Evolutionary conservation across 2,329 filamentous ascomycete species (phyloP).

Genomic region (Blastomyces silverae): DNA sequence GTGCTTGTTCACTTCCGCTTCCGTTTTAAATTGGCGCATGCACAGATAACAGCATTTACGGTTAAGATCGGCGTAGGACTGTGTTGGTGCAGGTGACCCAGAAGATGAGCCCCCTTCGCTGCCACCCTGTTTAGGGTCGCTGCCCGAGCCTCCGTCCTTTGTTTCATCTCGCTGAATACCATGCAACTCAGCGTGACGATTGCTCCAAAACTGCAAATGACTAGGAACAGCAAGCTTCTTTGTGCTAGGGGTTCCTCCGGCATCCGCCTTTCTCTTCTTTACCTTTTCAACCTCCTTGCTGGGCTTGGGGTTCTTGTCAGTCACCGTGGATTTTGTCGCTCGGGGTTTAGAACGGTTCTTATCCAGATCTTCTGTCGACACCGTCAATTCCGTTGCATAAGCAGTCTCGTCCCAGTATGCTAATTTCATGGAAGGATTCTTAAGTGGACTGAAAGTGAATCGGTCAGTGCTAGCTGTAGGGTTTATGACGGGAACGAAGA

Average conservation of each 20-base stretch:
- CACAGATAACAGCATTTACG: constrained; percentile 58
- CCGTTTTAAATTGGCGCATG: constrained; percentile 51
- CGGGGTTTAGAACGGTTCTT: constrained; percentile 20
- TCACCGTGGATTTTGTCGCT: neutral
- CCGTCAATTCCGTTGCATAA: constrained; percentile 59
- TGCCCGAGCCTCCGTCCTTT: constrained; percentile 23
- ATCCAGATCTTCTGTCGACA: constrained; percentile 49
- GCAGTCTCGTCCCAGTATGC: constrained; percentile 71
- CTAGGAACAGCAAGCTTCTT: constrained; percentile 52
- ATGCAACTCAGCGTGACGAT: constrained; percentile 62
- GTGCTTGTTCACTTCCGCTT: constrained; percentile 53
- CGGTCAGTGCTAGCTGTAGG: constrained; percentile 51
- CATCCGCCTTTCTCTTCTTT: constrained; percentile 45
- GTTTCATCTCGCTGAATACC: constrained; percentile 39
- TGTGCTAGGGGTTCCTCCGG: constrained; percentile 27
- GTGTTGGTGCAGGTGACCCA: constrained; percentile 36
- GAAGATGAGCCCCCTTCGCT: constrained; percentile 25
- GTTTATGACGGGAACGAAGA: constrained; percentile 68
- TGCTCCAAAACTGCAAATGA: constrained; percentile 65
- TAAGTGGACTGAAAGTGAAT: constrained; percentile 63
- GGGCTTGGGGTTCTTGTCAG: constrained; percentile 23
- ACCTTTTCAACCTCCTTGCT: constrained; percentile 39
- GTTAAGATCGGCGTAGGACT: constrained; percentile 56
- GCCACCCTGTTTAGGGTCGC: constrained; percentile 24
- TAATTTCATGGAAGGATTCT: constrained; percentile 60